Evolutionary conservation across 257 asterid species (phyloP).

Genomic region (Lycium barbarum): DNA sequence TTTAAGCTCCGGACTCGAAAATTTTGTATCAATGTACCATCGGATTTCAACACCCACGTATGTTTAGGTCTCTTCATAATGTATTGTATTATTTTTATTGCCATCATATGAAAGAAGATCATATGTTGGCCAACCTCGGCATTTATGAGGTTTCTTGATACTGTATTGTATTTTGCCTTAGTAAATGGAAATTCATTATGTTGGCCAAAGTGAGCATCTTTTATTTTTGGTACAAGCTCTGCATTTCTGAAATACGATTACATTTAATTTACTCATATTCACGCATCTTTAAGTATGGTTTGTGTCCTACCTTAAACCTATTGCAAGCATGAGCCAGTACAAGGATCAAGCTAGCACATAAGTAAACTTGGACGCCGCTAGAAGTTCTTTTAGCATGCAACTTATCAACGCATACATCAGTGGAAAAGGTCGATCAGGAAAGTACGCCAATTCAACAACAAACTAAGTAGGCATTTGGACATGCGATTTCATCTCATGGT

Average conservation of each 20-base stretch:
- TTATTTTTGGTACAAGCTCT: background rate
- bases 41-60: too few relatives aligned
- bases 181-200: conserved; percentile 14
- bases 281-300: too few relatives aligned
- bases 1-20: too few relatives aligned
- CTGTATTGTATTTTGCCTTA: conserved; percentile 1
- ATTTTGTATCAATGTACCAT: too few relatives aligned
- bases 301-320: background rate
- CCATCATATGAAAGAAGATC: too few relatives aligned
- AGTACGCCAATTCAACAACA: too few relatives aligned
- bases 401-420: background rate
- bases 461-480: too few relatives aligned
- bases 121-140: background rate
- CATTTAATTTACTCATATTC: too few relatives aligned
- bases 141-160: background rate
- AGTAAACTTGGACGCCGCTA: background rate
- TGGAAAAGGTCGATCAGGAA: too few relatives aligned
- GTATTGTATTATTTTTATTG: too few relatives aligned
- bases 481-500: too few relatives aligned
- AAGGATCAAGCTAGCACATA: background rate
- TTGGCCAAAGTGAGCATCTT: background rate
- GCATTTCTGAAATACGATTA: background rate
- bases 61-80: too few relatives aligned
- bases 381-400: background rate
- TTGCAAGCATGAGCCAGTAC: background rate